Base-by-base conservation (phyloP, 345 rosid species). In the Pistacia integerrima region DNA sequence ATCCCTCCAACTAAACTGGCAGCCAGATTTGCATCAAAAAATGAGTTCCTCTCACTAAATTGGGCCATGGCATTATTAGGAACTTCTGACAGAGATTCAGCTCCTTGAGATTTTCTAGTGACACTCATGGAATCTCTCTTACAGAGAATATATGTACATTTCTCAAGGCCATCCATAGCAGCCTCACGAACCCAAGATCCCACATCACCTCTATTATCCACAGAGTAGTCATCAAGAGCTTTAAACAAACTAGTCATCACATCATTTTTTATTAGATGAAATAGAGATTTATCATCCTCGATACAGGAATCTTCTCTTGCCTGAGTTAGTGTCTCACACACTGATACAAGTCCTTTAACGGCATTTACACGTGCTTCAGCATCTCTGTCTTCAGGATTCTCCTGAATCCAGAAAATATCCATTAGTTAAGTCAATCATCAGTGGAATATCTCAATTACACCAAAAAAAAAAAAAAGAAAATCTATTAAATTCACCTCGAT, bases 171-270 rank as follows among this genome's bases (percentile, higher is more conserved):
- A 85, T 91, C 84, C 80, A 96, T 83, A 72, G 98, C 97, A 84
- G 98, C 99, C 83, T 92, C 98, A 80, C 99, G 97, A 80, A 96
- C 92, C 99, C 99, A 96, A 69, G 98, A 96, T 78, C 99, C 98
- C 52, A 93, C 97, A 90, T 96, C 99, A 68, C 99, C 98, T 81
- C 99, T 84, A 74, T 96, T 91, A 79, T 96, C 99, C 28, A 91
- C 93, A 4, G 98, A 96, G 84, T 96, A 96, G 80, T 96, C 99
- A 79, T 90, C 85, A 67, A 96, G 94, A 84, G 99, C 97, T 87
- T 77, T 86, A 69, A 92, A 88, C 81, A 96, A 85, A 77, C 90
- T 85, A 73, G 64, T 78, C 94, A 92, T 89, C 82, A 96, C 99
- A 82, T 96, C 90, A 36, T 89, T 82, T 85, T 87, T 96, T 71